phyloP scores from a whole-genome alignment of 2,329 filamentous ascomycete genomes.

The Exutisphaerella laricina region DNA sequence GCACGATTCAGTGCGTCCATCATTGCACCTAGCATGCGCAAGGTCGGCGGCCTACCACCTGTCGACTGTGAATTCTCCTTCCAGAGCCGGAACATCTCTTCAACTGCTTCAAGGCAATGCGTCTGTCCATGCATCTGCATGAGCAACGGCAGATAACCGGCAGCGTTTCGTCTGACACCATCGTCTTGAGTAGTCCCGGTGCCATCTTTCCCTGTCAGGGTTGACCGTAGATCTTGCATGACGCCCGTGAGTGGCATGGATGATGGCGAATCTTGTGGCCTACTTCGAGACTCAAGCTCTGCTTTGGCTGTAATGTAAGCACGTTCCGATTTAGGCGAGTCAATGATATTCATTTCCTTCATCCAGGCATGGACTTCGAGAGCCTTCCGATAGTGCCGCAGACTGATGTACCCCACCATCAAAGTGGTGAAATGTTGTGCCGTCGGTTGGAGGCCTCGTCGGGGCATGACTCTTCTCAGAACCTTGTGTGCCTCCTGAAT shows the following conservation, averaged over 20 bases:
- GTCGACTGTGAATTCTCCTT: slow-evolving; percentile 13
- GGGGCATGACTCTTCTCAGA: slow-evolving; percentile 46
- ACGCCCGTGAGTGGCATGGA: neutral
- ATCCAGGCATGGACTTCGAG: slow-evolving; percentile 46
- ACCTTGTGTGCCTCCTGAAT: slow-evolving; percentile 54
- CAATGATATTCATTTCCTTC: slow-evolving; percentile 34
- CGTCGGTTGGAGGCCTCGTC: slow-evolving; percentile 40
- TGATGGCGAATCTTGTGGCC: no score
- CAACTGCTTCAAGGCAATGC: slow-evolving; percentile 45
- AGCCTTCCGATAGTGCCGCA: slow-evolving; percentile 43
- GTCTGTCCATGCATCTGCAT: slow-evolving; percentile 51
- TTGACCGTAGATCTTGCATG: neutral
- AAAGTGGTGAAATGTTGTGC: slow-evolving; percentile 51
- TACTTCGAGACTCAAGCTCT: slow-evolving; percentile 20
- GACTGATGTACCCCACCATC: slow-evolving; percentile 46
- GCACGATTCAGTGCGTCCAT: slow-evolving; percentile 62
- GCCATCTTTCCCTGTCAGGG: slow-evolving; percentile 9
- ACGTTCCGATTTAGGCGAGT: slow-evolving; percentile 41
- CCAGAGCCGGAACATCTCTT: slow-evolving; percentile 54
- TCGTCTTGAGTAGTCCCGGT: slow-evolving; percentile 1
- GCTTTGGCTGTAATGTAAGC: slow-evolving; percentile 36
- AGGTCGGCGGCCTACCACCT: slow-evolving; percentile 9
- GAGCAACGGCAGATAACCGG: slow-evolving; percentile 51
- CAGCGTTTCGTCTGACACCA: no score
- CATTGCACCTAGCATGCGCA: slow-evolving; percentile 54